These are phyloP conservation scores for Fusarium sp. DNA, from an alignment of 2,329 filamentous ascomycete genomes.

Conservation along the genomic window DNA sequence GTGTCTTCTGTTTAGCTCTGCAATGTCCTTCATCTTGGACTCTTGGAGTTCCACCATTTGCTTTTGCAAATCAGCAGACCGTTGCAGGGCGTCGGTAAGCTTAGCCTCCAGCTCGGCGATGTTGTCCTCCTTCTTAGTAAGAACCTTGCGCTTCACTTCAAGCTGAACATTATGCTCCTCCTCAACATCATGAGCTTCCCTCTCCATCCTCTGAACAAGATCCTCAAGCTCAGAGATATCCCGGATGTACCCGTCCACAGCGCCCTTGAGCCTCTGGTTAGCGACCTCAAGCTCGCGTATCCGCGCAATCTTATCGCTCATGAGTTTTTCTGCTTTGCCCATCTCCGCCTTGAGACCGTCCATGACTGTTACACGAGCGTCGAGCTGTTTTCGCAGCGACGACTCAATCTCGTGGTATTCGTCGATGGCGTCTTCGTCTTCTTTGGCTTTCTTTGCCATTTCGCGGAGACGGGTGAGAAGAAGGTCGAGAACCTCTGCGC, in stretches of 20 bases:
- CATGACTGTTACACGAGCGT: conserved; percentile 64
- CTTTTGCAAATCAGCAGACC: conserved; percentile 53
- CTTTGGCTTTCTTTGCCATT: conserved; percentile 59
- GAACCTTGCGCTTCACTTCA: conserved; percentile 49
- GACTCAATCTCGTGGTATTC: conserved; percentile 70
- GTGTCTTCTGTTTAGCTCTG: conserved; percentile 55
- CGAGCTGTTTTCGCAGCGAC: conserved; percentile 68
- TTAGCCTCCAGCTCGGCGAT: conserved; percentile 59
- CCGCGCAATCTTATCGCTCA: conserved; percentile 54
- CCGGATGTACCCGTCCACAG: conserved; percentile 64
- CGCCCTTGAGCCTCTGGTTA: conserved; percentile 63
- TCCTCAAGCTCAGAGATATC: conserved; percentile 67
- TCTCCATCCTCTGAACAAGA: conserved; percentile 63
- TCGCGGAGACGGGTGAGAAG: conserved; percentile 63
- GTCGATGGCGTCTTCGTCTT: conserved; percentile 67
- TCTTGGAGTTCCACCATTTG: conserved; percentile 56
- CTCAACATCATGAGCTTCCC: conserved; percentile 47
- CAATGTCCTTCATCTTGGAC: conserved; percentile 48
- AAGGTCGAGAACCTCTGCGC: conserved; percentile 67
- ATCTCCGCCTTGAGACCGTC: conserved; percentile 61
- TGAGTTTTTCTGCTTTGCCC: conserved; percentile 46
- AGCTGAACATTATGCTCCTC: conserved; percentile 51
- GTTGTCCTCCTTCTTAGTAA: conserved; percentile 53
- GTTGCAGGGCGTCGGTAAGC: conserved; percentile 56
- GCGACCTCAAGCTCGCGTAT: conserved; percentile 63